Conservation (phyloP, 495 filamentous ascomycete genomes). For the Podospora australis region DNA sequence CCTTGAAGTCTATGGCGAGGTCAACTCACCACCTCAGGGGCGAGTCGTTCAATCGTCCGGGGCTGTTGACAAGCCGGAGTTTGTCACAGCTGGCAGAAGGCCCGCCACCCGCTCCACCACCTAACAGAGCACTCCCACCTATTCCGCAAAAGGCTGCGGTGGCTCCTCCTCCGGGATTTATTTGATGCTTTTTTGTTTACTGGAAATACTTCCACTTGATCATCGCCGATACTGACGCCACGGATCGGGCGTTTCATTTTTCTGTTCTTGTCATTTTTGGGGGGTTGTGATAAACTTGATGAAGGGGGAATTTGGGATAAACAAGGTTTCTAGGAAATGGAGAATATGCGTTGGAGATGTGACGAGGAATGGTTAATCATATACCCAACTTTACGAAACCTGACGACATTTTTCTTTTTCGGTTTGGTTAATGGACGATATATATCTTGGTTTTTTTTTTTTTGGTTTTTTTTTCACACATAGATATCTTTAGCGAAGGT, state of each 20-base stretch:
- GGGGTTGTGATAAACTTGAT: not conserved
- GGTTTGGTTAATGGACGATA: not conserved
- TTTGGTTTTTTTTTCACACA: no score
- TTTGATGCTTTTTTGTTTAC: constrained; percentile 2
- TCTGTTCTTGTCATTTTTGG: not conserved
- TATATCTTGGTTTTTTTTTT: not conserved
- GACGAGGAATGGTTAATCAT: not conserved
- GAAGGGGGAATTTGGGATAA: not conserved
- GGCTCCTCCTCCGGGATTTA: constrained; percentile 13
- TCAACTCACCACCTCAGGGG: constrained; percentile 25
- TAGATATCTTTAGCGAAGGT: no score
- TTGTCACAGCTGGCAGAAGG: constrained; percentile 53
- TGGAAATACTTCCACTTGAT: no score
- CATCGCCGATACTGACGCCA: no score
- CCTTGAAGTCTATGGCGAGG: constrained; percentile 21
- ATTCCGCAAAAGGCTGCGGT: constrained; percentile 35
- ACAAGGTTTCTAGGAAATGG: not conserved
- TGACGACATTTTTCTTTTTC: constrained; percentile 1
- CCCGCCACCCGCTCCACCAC: constrained; percentile 57
- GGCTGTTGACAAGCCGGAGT: constrained; percentile 42
- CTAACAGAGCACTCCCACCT: constrained; percentile 56
- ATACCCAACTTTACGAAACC: not conserved
- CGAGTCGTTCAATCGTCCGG: constrained; percentile 21
- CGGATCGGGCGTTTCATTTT: not conserved
- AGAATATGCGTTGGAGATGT: not conserved